Conservation (phyloP, 1,139 yeast genomes). For the Komagataea norvegica region DNA sequence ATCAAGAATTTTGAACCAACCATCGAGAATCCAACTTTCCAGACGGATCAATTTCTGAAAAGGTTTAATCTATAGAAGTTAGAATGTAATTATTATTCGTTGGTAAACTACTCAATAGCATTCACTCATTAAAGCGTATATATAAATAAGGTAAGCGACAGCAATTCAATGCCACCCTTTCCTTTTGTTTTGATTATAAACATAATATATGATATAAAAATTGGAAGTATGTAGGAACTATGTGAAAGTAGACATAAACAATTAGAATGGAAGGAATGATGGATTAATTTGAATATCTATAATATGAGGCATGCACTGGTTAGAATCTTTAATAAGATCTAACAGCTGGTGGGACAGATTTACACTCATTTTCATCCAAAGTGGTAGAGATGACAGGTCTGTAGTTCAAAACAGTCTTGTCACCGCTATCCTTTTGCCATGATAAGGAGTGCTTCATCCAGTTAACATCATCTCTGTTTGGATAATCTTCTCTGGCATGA, state of each 20-base stretch:
- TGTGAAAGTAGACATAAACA: not conserved
- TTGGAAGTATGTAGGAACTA: slow-evolving; percentile 1
- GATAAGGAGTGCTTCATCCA: slow-evolving; percentile 99
- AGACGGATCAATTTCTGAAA: slow-evolving; percentile 14
- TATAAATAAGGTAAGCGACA: not conserved
- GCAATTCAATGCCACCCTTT: not conserved
- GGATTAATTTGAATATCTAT: slow-evolving; percentile 6
- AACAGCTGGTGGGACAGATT: slow-evolving; percentile 93
- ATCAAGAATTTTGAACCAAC: slow-evolving; percentile 14
- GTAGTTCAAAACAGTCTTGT: slow-evolving; percentile 70
- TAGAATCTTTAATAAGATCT: slow-evolving; percentile 64
- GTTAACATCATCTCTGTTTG: slow-evolving; percentile 88
- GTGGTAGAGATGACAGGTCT: slow-evolving; percentile 82
- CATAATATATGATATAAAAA: not conserved
- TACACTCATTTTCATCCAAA: slow-evolving; percentile 87
- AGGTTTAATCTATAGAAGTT: not conserved
- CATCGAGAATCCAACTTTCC: slow-evolving; percentile 13
- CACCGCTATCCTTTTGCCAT: slow-evolving; percentile 77
- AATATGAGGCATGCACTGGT: not conserved
- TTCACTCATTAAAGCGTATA: slow-evolving; percentile 3
- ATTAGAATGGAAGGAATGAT: not conserved
- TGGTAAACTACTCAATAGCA: not conserved
- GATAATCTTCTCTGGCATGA: slow-evolving; percentile 97
- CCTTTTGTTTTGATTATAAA: not conserved
- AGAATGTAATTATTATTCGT: not conserved